Conservation (phyloP, 495 filamentous ascomycete genomes). For the Sporormia fimetaria region DNA sequence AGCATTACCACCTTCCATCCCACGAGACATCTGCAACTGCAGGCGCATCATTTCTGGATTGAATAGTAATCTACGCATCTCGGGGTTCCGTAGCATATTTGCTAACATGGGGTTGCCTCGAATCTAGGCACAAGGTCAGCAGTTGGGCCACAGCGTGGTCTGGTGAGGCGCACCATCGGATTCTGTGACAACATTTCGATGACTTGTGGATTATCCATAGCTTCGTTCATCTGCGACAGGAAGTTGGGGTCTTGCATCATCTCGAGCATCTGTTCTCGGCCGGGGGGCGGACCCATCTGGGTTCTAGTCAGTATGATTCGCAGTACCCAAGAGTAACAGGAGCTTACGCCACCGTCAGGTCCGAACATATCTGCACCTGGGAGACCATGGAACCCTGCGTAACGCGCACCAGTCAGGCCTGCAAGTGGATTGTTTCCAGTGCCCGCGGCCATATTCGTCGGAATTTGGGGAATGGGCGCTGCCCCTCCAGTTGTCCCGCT, state of each 20-base stretch:
- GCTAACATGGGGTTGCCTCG: constrained; percentile 70
- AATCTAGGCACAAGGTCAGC: constrained; percentile 11
- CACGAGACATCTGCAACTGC: constrained; percentile 66
- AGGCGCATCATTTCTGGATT: constrained; percentile 73
- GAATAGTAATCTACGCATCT: constrained; percentile 91
- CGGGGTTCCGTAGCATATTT: constrained; percentile 71
- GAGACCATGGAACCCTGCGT: constrained; percentile 82
- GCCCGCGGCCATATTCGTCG: constrained; percentile 82
- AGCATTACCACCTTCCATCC: constrained; percentile 43
- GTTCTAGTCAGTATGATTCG: constrained; percentile 20
- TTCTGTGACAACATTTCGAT: constrained; percentile 84
- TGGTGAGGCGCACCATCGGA: constrained; percentile 50
- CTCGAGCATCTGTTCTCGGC: constrained; percentile 62
- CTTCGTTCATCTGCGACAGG: constrained; percentile 77
- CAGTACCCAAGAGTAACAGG: not conserved
- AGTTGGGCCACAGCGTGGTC: not conserved
- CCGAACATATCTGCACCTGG: constrained; percentile 87
- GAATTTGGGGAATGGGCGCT: constrained; percentile 50
- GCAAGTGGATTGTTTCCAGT: constrained; percentile 81
- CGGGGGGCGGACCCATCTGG: constrained; percentile 84
- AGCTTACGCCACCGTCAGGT: constrained; percentile 88
- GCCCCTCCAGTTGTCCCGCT: constrained; percentile 41
- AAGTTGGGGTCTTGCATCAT: constrained; percentile 83
- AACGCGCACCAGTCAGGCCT: constrained; percentile 83
- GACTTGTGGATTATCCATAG: constrained; percentile 82